Evolutionary conservation across 202 grass and related monocot species (phyloP).

Genomic region (Dendrocalamus latiflorus): DNA sequence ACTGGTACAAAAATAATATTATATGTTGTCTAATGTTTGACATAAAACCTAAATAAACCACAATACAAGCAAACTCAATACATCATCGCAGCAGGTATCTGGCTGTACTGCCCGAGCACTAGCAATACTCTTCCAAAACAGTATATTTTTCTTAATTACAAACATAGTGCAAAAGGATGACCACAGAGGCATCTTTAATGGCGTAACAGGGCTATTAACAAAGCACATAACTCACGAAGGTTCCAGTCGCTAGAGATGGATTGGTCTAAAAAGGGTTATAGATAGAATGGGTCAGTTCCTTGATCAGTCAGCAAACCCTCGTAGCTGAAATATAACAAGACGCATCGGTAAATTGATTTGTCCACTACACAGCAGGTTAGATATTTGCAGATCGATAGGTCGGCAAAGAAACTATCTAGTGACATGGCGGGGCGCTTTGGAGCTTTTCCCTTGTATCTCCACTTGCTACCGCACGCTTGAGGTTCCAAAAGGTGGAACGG

Average conservation of each 20-base stretch:
- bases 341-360: slow-evolving; percentile 1
- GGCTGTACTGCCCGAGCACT: too few species aligned
- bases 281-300: not conserved
- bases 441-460: slow-evolving; percentile 50
- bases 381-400: slow-evolving; percentile 29
- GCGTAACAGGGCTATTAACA: not conserved
- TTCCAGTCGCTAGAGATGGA: not conserved
- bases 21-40: not conserved
- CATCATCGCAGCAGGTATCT: too few species aligned
- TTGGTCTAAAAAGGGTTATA: not conserved
- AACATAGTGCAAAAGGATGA: not conserved
- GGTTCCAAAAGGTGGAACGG: slow-evolving; percentile 43
- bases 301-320: not conserved
- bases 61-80: not conserved
- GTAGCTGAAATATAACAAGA: not conserved
- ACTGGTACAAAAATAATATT: not conserved
- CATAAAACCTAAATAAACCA: not conserved
- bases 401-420: slow-evolving; percentile 53
- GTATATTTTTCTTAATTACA: not conserved
- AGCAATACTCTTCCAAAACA: too few species aligned
- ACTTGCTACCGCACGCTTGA: slow-evolving; percentile 35
- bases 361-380: slow-evolving; percentile 9
- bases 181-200: not conserved
- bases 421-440: slow-evolving; percentile 47
- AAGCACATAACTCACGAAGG: not conserved